Base-by-base conservation (phyloP, 2,329 filamentous ascomycete species). In the Penicillium hordei region DNA sequence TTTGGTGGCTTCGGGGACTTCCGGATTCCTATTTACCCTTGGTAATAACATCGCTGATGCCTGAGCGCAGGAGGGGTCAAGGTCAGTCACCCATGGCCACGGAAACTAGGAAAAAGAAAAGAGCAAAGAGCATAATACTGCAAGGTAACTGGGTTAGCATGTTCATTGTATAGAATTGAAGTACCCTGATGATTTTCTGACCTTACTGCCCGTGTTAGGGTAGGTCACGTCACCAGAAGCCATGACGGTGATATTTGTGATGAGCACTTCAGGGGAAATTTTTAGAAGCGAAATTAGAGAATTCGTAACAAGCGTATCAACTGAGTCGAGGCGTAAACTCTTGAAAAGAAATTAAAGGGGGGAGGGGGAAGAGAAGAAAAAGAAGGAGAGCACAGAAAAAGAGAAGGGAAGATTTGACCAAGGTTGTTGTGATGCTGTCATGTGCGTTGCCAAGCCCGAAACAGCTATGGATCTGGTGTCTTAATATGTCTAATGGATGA, bases 201-300 rank as follows among this genome's bases (percentile, higher is more conserved):
- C 74, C 74, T 76, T 70, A 77, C 76, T 71, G 63, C 68, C 68
- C 60, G 75, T 68, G 61, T 75, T 68, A 51, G 72, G 74, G 60
- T 76, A 76, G 66, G 64, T 72, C 66, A 76, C 72, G 60, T 73
- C 68, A 65, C 68, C 68, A 59, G 68, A 60, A 59, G 72, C 71
- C 72, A 74, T 75, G 52, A 58, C 54, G 65, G 60, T 57, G 44
- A 36, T 36, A 36, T 45, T 52, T 21, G 40, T 44, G 49, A 39
- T 29, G 19, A 33, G 50, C 39, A 19, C 29, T 27, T 52, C 40
- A 46, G 31, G 39, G 29, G 17, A 8, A 33, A 6, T 17, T 27
- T 36, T 40, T 19, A 40, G 43, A 36, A 44, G 10, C 1, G 15
- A 55, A 46, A 56, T 56, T 45, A 51, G 34, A 52, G 42, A 39